Conservation (phyloP, 1,139 yeast genomes). For the Candida freyschussii region DNA sequence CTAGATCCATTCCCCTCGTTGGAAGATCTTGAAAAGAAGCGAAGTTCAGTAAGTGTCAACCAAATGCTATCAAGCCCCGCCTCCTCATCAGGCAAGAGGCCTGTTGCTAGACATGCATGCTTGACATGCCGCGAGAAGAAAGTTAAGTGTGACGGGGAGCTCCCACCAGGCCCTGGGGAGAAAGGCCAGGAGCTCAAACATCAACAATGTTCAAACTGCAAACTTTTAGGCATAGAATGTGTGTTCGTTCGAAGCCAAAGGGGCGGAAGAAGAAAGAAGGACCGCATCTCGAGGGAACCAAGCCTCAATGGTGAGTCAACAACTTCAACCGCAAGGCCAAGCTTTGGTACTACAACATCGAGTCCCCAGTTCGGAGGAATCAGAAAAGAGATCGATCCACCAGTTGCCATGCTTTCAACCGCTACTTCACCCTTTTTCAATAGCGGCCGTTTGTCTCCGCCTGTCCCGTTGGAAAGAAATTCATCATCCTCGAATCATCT, state of each 20-base stretch:
- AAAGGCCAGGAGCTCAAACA: constrained; percentile 18
- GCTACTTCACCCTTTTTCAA: constrained; percentile 12
- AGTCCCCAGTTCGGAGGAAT: constrained; percentile 6
- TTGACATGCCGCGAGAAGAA: constrained; percentile 59
- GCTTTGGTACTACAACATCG: constrained; percentile 1
- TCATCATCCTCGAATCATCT: constrained; percentile 5
- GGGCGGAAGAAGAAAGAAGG: constrained; percentile 51
- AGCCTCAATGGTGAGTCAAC: background rate
- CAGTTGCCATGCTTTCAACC: constrained; percentile 5
- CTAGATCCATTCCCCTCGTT: too few species aligned
- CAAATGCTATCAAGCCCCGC: too few species aligned
- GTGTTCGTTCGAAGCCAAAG: constrained; percentile 55
- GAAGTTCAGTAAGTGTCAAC: too few species aligned
- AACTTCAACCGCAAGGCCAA: constrained; percentile 6
- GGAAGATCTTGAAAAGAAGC: too few species aligned
- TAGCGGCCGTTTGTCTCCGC: constrained; percentile 7
- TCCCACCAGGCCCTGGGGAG: constrained; percentile 26
- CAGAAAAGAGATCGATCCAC: constrained; percentile 5
- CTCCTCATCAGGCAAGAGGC: too few species aligned
- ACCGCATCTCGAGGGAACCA: constrained; percentile 8
- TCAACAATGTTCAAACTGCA: constrained; percentile 48
- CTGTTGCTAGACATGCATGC: constrained; percentile 58
- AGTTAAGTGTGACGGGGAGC: constrained; percentile 59
- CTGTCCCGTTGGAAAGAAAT: constrained; percentile 2
- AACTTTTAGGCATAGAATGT: constrained; percentile 44